Evolutionary conservation across 495 filamentous ascomycete species (phyloP), one percentile per base, ranked within the genome.

Genomic region (Neurospora hispaniola): DNA sequence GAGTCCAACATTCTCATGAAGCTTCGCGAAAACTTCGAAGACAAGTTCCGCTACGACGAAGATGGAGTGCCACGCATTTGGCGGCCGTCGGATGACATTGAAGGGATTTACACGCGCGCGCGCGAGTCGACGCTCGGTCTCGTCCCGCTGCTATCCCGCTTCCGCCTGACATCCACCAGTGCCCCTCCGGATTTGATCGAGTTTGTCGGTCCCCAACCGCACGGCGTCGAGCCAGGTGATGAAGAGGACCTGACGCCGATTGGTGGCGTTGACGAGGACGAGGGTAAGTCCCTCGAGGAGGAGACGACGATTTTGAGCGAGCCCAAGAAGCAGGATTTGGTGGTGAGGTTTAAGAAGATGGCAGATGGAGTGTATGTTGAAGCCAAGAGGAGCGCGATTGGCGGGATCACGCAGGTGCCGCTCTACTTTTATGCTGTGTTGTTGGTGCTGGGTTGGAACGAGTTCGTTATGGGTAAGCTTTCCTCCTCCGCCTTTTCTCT

Each of bases 11-110:
- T 99, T 70, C 83, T 99, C 9, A 87, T 99, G 73, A 99, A 99
- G 81, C 88, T 99, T 40, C 90, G 96, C 8, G 96, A 99, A 83
- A 98, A 98, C 81, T 99, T 99, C 75, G 96, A 99, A 78, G 96
- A 99, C 82, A 97, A 96, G 79, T 99, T 99, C 87, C 92, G 96
- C 72, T 99, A 99, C 77, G 96, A 99, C 75, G 94, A 97, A 69
- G 90, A 89, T 16, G 96, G 96, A 43, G 96, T 99, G 4, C 96
- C 96, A 5, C 86, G 96, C 44, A 97, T 99, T 78, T 99, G 96
- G 96, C 91, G 96, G 27, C 96, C 96, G 3, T 94, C 91, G 0
- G 96, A 99, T 80, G 96, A 98, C 79, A 98, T 99, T 77, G 96
- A 99, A 81, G 93, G 94, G 62, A 81, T 95, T 69, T 99, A 98